These are phyloP conservation scores for Lentinula lateritia DNA, from an alignment of 768 basidiomycete species.

Conservation along the genomic window DNA sequence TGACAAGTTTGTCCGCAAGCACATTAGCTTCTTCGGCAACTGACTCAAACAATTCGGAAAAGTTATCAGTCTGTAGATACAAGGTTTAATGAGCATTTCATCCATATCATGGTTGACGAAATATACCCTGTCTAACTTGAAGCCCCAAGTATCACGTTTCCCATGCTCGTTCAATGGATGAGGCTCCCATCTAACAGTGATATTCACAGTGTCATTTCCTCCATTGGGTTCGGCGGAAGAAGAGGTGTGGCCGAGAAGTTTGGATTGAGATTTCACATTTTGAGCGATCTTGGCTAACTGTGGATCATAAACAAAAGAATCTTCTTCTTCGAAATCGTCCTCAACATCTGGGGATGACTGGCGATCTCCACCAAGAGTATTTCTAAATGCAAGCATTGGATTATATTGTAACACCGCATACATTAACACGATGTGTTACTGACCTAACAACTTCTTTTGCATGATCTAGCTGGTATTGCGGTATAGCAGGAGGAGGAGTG, in stretches of 20 bases:
- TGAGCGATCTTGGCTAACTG: slow-evolving; percentile 56
- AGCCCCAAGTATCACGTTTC: slow-evolving; percentile 37
- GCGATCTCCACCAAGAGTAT: slow-evolving; percentile 39
- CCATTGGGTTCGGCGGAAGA: slow-evolving; percentile 14
- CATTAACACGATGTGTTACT: slow-evolving; percentile 7
- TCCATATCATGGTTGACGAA: background rate
- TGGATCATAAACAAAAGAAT: slow-evolving; percentile 51
- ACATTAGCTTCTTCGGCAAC: slow-evolving; percentile 57
- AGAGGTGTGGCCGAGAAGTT: slow-evolving; percentile 8
- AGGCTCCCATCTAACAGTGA: slow-evolving; percentile 59
- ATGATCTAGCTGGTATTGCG: slow-evolving; percentile 45
- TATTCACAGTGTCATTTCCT: slow-evolving; percentile 32
- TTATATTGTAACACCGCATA: no score
- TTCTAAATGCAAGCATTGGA: slow-evolving; percentile 15
- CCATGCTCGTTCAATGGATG: slow-evolving; percentile 51
- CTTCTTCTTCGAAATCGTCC: slow-evolving; percentile 32
- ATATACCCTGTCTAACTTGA: slow-evolving; percentile 55
- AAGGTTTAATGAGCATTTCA: background rate
- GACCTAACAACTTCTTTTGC: slow-evolving; percentile 62
- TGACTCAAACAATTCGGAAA: slow-evolving; percentile 59
- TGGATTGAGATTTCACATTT: slow-evolving; percentile 17
- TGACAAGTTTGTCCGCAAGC: slow-evolving; percentile 44
- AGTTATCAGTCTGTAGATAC: slow-evolving; percentile 50
- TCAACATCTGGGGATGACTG: slow-evolving; percentile 43
- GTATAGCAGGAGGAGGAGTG: slow-evolving; percentile 67